A percentile compares a stretch with the other conserved stretches of the same genome.
Evolutionary conservation across 768 basidiomycete species (phyloP).

Genomic region (Amanita inopinata): DNA sequence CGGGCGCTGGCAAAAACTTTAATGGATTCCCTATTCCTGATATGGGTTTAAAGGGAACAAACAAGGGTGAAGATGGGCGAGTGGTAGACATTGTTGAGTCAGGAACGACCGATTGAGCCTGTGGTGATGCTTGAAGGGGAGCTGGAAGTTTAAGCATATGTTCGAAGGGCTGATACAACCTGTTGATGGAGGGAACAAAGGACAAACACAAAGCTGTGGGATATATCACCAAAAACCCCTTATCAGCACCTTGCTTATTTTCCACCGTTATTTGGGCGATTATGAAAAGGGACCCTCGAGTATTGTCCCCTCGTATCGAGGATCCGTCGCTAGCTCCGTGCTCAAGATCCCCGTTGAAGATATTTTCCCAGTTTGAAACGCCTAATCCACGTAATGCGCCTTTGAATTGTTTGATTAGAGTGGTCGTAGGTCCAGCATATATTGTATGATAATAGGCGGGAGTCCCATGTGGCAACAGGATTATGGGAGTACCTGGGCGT

Average conservation of each 20-base stretch:
- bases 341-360: slow-evolving; percentile 8
- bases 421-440: slow-evolving; percentile 61
- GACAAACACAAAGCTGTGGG: slow-evolving; percentile 50
- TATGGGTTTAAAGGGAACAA: not conserved
- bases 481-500: slow-evolving; percentile 55
- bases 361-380: slow-evolving; percentile 39
- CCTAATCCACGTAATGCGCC: slow-evolving; percentile 57
- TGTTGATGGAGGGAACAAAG: slow-evolving; percentile 26
- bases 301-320: not conserved
- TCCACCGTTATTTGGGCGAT: slow-evolving; percentile 70
- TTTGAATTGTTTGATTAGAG: slow-evolving; percentile 52
- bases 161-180: slow-evolving; percentile 30
- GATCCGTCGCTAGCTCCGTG: not conserved
- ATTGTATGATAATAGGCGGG: slow-evolving; percentile 66
- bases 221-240: slow-evolving; percentile 68
- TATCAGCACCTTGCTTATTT: slow-evolving; percentile 74
- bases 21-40: not conserved
- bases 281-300: slow-evolving; percentile 29
- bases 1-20: not conserved
- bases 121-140: slow-evolving; percentile 47
- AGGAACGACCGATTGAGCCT: slow-evolving; percentile 26
- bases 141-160: slow-evolving; percentile 56
- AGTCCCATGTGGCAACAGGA: slow-evolving; percentile 57
- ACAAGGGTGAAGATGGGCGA: slow-evolving; percentile 13
- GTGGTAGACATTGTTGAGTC: slow-evolving; percentile 14